Base-by-base conservation (phyloP, 1,284 basidiomycete species). In the Stygiomarasmius scandens region DNA sequence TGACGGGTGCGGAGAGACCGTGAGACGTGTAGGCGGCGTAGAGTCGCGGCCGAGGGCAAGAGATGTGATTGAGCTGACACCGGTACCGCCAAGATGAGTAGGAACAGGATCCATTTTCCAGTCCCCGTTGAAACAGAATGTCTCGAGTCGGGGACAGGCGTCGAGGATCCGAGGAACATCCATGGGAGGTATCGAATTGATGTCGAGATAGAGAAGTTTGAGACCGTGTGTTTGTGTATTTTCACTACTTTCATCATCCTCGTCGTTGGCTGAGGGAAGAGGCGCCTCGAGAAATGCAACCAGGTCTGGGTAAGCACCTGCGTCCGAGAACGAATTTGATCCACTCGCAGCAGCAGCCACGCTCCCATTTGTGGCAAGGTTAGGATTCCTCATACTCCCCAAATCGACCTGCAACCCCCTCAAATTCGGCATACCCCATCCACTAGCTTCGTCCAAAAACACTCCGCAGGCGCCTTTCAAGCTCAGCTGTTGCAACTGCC, bases 51-150 rank as follows among this genome's bases (percentile, higher is more conserved):
- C 29, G 6, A 32, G 5, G 12, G 29, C 29, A 12, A 32, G 29
- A 5, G 29, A 32, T 6, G 29, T 32, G 29, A 32, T 32, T 12
- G 29, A 32, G 29, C 29, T 32, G 12, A 32, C 29, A 5, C 29
- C 29, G 12, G 29, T 12, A 6, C 29, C 29, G 12, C 29, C 29
- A 32, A 32, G 29, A 12, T 6, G 12, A 12, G 5, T 32, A 16
- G 64, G 62, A 50, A 72, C 67, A 3, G 65, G 67, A 2, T 64
- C 60, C 63, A 67, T 65, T 12, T 72, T 69, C 89, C 89, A 90
- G 67, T 91, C 89, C 12, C 79, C 81, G 64, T 89, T 90, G 74
- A 91, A 90, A 20, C 79, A 77, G 66, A 91, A 84, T 0, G 82
- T 80, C 16, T 68, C 73, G 34, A 91, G 79, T 53, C 75, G 68